Evolutionary conservation across 2,329 filamentous ascomycete genomes (phyloP).

Genomic region (Penicillium sp.): DNA sequence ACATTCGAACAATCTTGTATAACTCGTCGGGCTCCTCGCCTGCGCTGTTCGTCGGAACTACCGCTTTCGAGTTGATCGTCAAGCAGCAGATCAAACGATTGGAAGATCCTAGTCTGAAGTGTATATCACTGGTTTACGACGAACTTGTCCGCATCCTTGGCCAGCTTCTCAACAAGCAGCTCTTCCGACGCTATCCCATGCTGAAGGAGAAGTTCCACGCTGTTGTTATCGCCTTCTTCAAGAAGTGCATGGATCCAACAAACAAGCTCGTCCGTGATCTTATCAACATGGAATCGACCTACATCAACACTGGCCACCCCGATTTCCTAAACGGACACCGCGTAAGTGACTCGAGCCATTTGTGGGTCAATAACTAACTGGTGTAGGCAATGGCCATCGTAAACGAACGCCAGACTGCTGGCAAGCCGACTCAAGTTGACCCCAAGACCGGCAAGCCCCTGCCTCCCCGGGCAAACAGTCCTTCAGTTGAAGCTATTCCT

Average conservation of each 20-base stretch:
- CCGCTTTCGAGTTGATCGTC: conserved; percentile 97
- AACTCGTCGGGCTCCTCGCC: conserved; percentile 99
- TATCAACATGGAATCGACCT: conserved; percentile 93
- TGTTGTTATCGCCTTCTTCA: conserved; percentile 94
- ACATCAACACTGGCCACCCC: conserved; percentile 97
- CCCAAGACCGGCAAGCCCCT: conserved; percentile 98
- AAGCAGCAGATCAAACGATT: conserved; percentile 98
- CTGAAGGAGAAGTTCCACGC: conserved; percentile 96
- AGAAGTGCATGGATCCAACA: conserved; percentile 96
- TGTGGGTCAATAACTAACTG: conserved; percentile 25
- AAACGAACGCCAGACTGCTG: conserved; percentile 82
- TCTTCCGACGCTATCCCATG: conserved; percentile 90
- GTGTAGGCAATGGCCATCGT: conserved; percentile 90
- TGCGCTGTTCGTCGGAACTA: conserved; percentile 94
- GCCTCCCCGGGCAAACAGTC: conserved; percentile 76
- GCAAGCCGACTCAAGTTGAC: conserved; percentile 91
- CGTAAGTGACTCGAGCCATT: conserved; percentile 51
- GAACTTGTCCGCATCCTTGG: conserved; percentile 94
- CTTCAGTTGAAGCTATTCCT: conserved; percentile 62
- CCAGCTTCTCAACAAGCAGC: conserved; percentile 83
- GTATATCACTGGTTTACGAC: conserved; percentile 95
- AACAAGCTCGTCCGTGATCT: conserved; percentile 96
- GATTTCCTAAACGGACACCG: conserved; percentile 97
- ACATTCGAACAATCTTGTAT: conserved; percentile 95
- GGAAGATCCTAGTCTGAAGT: conserved; percentile 96